Evolutionary conservation across 2,329 filamentous ascomycete genomes (phyloP).

Genomic region (Fusarium temperatum): DNA sequence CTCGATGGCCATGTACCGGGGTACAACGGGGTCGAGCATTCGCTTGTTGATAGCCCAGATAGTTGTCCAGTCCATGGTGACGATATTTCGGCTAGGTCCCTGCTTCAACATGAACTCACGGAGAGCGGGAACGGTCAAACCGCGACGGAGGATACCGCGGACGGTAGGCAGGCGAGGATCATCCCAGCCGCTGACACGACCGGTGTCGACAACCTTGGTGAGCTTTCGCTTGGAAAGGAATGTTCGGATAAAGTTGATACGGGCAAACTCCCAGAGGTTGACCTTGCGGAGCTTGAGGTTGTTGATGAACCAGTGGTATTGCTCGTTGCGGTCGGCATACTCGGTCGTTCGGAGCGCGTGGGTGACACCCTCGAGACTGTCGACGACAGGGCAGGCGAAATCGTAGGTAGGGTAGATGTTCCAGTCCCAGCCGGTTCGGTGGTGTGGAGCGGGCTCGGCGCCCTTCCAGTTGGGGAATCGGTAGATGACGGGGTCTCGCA

Average conservation of each 20-base stretch:
- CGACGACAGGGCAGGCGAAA: slow-evolving; percentile 84
- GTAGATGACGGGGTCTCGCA: slow-evolving; percentile 97
- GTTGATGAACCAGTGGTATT: slow-evolving; percentile 87
- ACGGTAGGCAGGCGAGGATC: slow-evolving; percentile 89
- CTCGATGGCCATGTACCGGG: slow-evolving; percentile 77
- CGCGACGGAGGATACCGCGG: slow-evolving; percentile 79
- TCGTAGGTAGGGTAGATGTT: slow-evolving; percentile 91
- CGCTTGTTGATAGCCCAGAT: slow-evolving; percentile 83
- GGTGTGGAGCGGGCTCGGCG: slow-evolving; percentile 61
- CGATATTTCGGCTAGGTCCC: slow-evolving; percentile 84
- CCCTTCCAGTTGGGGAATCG: slow-evolving; percentile 77
- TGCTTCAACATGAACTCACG: slow-evolving; percentile 87
- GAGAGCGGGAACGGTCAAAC: slow-evolving; percentile 81
- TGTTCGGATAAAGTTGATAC: slow-evolving; percentile 85
- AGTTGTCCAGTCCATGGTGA: slow-evolving; percentile 82
- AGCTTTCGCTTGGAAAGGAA: slow-evolving; percentile 89
- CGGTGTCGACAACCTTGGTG: slow-evolving; percentile 80
- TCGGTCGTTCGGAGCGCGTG: slow-evolving; percentile 86
- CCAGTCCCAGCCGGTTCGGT: slow-evolving; percentile 81
- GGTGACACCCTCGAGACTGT: slow-evolving; percentile 82
- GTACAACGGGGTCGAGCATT: slow-evolving; percentile 80
- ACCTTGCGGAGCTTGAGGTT: slow-evolving; percentile 78
- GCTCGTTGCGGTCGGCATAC: slow-evolving; percentile 86
- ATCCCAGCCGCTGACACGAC: slow-evolving; percentile 84
- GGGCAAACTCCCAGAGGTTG: slow-evolving; percentile 85